Percentiles rank a stretch among this genome's conserved stretches.
Evolutionary conservation across 768 basidiomycete species (phyloP).

Genomic region (Suillus subluteus): DNA sequence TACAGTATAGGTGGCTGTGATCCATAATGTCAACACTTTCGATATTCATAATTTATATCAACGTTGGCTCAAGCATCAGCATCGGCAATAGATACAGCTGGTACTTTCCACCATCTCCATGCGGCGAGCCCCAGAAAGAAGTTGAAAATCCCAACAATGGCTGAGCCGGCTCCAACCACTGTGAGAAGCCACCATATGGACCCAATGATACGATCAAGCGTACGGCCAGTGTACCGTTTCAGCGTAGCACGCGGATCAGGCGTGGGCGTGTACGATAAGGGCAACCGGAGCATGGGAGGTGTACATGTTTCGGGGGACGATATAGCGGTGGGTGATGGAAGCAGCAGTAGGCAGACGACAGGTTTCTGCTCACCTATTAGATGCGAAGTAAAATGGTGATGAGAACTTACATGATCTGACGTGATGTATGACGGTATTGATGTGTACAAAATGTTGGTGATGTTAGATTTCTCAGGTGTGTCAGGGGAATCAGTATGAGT

Average conservation of each 20-base stretch:
- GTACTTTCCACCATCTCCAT: slow-evolving; percentile 59
- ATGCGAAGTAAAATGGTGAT: not conserved
- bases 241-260: slow-evolving; percentile 56
- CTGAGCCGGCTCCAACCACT: slow-evolving; percentile 77
- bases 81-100: slow-evolving; percentile 14
- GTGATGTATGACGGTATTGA: slow-evolving; percentile 82
- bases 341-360: slow-evolving; percentile 70
- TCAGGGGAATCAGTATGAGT: slow-evolving; percentile 69
- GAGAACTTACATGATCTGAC: slow-evolving; percentile 79
- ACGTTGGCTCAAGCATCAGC: slow-evolving; percentile 19
- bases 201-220: slow-evolving; percentile 76
- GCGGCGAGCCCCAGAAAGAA: slow-evolving; percentile 68
- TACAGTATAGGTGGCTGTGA: not conserved
- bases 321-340: slow-evolving; percentile 42
- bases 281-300: slow-evolving; percentile 53
- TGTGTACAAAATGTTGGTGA: slow-evolving; percentile 74
- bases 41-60: not conserved
- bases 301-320: slow-evolving; percentile 30
- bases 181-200: slow-evolving; percentile 78
- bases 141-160: slow-evolving; percentile 71
- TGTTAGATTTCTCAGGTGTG: slow-evolving; percentile 50
- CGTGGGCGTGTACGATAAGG: slow-evolving; percentile 49
- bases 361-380: slow-evolving; percentile 67
- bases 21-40: not conserved
- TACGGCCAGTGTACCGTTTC: slow-evolving; percentile 69